These are phyloP conservation scores for Gossypium stocksii DNA, from an alignment of 345 rosid species.

Conservation along the genomic window DNA sequence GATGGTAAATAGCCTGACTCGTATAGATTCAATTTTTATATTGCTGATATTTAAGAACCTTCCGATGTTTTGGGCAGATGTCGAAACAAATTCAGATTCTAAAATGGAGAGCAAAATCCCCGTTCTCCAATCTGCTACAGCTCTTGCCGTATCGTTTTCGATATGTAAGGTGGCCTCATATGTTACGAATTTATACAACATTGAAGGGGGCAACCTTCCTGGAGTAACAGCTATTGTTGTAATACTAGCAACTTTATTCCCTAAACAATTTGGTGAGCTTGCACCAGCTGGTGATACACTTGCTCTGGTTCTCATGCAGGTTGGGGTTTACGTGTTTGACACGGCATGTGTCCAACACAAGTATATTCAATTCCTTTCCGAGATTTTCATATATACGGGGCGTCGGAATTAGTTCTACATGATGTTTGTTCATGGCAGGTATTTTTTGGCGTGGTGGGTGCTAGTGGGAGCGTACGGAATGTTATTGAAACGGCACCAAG, in stretches of 20 bases:
- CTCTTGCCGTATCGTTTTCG: slow-evolving; percentile 54
- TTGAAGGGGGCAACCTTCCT: slow-evolving; percentile 71
- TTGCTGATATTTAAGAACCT: background rate
- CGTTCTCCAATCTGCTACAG: slow-evolving; percentile 50
- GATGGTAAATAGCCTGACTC: slow-evolving; percentile 34
- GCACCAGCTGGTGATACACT: slow-evolving; percentile 66
- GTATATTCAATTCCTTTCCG: background rate
- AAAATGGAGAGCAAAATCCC: slow-evolving; percentile 33
- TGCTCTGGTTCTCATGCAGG: slow-evolving; percentile 83
- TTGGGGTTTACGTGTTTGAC: slow-evolving; percentile 1
- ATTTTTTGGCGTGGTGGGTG: slow-evolving; percentile 73
- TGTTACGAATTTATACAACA: slow-evolving; percentile 36
- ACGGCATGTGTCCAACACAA: background rate
- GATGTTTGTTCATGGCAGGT: slow-evolving; percentile 27
- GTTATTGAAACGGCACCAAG: slow-evolving; percentile 70
- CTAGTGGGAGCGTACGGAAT: slow-evolving; percentile 70
- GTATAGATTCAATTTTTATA: background rate
- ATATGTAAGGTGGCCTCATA: slow-evolving; percentile 60
- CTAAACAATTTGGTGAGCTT: slow-evolving; percentile 48
- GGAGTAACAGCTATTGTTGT: slow-evolving; percentile 59
- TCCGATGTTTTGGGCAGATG: slow-evolving; percentile 35
- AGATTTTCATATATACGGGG: no score
- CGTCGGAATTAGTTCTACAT: no score
- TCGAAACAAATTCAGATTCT: slow-evolving; percentile 24
- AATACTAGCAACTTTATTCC: slow-evolving; percentile 60